Percentiles rank a stretch among this genome's conserved stretches.
These are phyloP conservation scores for Cadophora gregata DNA, from an alignment of 2,329 filamentous ascomycete genomes.

Conservation along the genomic window DNA sequence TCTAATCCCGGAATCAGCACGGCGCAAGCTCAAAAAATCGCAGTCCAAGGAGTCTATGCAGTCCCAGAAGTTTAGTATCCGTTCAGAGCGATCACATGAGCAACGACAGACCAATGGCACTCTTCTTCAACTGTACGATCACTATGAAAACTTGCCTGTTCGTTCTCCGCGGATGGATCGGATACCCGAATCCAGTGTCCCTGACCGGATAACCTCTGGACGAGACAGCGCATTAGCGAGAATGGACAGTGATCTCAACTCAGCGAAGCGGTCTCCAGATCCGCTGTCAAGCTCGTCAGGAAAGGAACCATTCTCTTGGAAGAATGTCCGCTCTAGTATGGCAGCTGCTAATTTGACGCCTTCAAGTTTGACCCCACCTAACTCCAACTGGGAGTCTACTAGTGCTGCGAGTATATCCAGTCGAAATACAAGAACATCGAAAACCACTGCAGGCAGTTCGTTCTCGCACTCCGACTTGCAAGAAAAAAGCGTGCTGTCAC, in stretches of 20 bases:
- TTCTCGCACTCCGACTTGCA: slow-evolving; percentile 42
- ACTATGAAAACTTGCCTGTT: slow-evolving; percentile 38
- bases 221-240: slow-evolving; percentile 6
- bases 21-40: slow-evolving; percentile 36
- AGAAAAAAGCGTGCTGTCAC: slow-evolving; percentile 43
- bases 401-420: slow-evolving; percentile 44
- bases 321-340: slow-evolving; percentile 38
- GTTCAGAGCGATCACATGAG: slow-evolving; percentile 34
- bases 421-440: slow-evolving; percentile 42
- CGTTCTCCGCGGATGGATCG: slow-evolving; percentile 35
- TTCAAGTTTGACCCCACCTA: slow-evolving; percentile 14
- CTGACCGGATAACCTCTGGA: slow-evolving; percentile 16
- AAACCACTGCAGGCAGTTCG: slow-evolving; percentile 38
- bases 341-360: slow-evolving; percentile 13
- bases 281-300: slow-evolving; percentile 16
- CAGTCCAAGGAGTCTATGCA: slow-evolving; percentile 40
- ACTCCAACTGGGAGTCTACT: slow-evolving; percentile 35
- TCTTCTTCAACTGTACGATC: slow-evolving; percentile 36
- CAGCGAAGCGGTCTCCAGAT: slow-evolving; percentile 6
- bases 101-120: slow-evolving; percentile 27
- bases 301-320: slow-evolving; percentile 39
- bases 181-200: slow-evolving; percentile 39
- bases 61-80: slow-evolving; percentile 36
- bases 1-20: slow-evolving; percentile 19
- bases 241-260: not conserved